These are phyloP conservation scores for Mycosphaerella sp. DNA, from an alignment of 2,329 filamentous ascomycete genomes.

Conservation along the genomic window DNA sequence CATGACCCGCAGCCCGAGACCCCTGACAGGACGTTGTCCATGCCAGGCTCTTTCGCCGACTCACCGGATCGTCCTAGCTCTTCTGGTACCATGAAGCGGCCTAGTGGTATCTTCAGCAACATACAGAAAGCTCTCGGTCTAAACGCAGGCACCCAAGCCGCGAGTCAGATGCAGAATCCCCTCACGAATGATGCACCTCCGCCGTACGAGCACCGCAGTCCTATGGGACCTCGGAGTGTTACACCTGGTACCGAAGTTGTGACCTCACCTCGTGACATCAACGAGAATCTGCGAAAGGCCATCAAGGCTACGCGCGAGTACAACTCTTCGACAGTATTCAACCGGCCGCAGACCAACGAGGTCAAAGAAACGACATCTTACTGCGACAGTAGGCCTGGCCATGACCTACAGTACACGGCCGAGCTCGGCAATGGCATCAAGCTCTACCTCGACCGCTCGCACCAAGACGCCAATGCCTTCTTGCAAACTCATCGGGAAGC, in stretches of 20 bases:
- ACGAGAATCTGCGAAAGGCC: constrained; percentile 68
- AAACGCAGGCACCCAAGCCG: constrained; percentile 39
- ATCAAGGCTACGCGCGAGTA: constrained; percentile 72
- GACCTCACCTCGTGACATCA: constrained; percentile 45
- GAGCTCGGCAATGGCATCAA: constrained; percentile 66
- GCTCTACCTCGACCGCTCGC: constrained; percentile 61
- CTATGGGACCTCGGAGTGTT: constrained; percentile 16
- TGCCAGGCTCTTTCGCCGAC: constrained; percentile 68
- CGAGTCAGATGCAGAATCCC: constrained; percentile 31
- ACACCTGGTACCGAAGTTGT: constrained; percentile 32
- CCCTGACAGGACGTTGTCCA: constrained; percentile 38
- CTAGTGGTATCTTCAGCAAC: constrained; percentile 59
- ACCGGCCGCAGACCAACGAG: constrained; percentile 60
- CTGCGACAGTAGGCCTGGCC: constrained; percentile 69
- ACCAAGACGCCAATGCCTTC: constrained; percentile 49
- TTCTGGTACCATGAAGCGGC: constrained; percentile 35
- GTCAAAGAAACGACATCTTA: constrained; percentile 76
- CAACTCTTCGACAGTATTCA: constrained; percentile 67
- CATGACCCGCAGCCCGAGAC: constrained; percentile 17
- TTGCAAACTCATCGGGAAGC: constrained; percentile 53
- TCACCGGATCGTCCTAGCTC: constrained; percentile 47
- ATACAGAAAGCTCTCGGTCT: constrained; percentile 52
- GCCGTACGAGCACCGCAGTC: constrained; percentile 30
- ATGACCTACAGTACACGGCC: constrained; percentile 65
- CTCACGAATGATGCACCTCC: constrained; percentile 33